Conservation (phyloP, 2,329 filamentous ascomycete species). For the Stagonosporopsis rhizophila region DNA sequence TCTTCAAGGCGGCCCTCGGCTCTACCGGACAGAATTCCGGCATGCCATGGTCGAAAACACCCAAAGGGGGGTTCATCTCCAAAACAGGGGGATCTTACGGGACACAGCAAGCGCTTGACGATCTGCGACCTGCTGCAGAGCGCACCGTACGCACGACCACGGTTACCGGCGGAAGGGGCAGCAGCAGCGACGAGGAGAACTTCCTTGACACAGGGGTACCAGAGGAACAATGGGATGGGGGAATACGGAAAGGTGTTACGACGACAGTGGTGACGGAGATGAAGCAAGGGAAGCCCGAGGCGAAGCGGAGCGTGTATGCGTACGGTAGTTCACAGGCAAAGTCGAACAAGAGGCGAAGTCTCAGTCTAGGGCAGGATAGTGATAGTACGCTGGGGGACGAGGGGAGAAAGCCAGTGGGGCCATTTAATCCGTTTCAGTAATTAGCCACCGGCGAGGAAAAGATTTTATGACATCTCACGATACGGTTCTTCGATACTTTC, state of each 20-base stretch:
- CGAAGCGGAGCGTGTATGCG: background rate
- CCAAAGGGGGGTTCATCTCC: constrained; percentile 9
- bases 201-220: constrained; percentile 22
- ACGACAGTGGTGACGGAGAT: constrained; percentile 27
- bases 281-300: background rate
- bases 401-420: constrained; percentile 12
- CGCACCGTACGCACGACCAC: constrained; percentile 32
- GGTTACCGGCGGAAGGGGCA: constrained; percentile 28
- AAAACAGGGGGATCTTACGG: constrained; percentile 9
- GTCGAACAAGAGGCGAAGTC: constrained; percentile 15
- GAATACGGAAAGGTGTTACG: constrained; percentile 25
- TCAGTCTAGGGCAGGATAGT: constrained; percentile 22
- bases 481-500: background rate
- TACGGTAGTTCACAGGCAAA: background rate
- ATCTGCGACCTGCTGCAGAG: constrained; percentile 26
- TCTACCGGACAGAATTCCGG: constrained; percentile 23
- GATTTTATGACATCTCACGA: constrained; percentile 1
- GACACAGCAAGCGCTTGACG: constrained; percentile 25
- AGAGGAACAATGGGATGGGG: constrained; percentile 23
- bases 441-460: background rate
- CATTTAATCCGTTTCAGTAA: constrained; percentile 18
- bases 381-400: constrained; percentile 19
- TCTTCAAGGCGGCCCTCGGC: constrained; percentile 29
- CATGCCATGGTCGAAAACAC: constrained; percentile 28
- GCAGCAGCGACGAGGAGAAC: constrained; percentile 31